Evolutionary conservation across 352 stramenopile genomes (phyloP).

Genomic region (Saprolegnia parasitica): DNA sequence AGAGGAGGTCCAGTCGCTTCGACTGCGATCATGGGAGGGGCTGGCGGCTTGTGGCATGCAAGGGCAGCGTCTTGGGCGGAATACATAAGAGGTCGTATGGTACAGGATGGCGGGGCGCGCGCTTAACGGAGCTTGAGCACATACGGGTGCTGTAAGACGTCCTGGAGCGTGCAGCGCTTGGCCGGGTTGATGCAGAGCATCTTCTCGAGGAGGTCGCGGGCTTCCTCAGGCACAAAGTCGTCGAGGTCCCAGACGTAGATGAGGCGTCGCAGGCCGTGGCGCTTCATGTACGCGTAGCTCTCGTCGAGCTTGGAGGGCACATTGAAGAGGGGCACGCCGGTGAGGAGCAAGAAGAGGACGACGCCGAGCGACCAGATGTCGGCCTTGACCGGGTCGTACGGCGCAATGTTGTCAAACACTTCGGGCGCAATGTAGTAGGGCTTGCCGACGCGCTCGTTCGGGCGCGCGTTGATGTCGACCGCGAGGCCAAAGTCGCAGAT

Average conservation of each 20-base stretch:
- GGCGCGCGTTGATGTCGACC: slow-evolving; percentile 40
- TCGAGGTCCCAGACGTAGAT: slow-evolving; percentile 28
- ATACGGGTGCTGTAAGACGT: slow-evolving; percentile 88
- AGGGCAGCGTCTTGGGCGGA: too few relatives aligned
- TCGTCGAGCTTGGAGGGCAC: slow-evolving; percentile 28
- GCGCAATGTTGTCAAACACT: slow-evolving; percentile 37
- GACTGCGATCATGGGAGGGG: background rate
- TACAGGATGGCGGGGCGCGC: background rate
- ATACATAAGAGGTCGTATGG: background rate
- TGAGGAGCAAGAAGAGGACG: slow-evolving; percentile 72
- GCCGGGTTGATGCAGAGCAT: slow-evolving; percentile 92
- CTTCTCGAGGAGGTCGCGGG: slow-evolving; percentile 84
- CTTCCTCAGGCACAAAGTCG: slow-evolving; percentile 37
- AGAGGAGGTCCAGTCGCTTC: background rate
- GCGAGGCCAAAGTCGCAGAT: slow-evolving; percentile 76
- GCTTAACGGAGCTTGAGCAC: slow-evolving; percentile 32
- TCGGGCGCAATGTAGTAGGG: slow-evolving; percentile 77
- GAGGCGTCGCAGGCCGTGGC: slow-evolving; percentile 13
- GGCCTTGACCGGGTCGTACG: slow-evolving; percentile 56
- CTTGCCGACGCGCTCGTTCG: slow-evolving; percentile 56
- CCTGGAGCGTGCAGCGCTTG: slow-evolving; percentile 87
- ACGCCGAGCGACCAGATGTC: slow-evolving; percentile 81
- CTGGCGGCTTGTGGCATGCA: too few relatives aligned
- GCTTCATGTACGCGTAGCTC: slow-evolving; percentile 24
- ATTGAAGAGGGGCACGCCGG: slow-evolving; percentile 31